These are phyloP conservation scores for Barnettozyma salicaria DNA, from an alignment of 805 yeast species.

Conservation along the genomic window DNA sequence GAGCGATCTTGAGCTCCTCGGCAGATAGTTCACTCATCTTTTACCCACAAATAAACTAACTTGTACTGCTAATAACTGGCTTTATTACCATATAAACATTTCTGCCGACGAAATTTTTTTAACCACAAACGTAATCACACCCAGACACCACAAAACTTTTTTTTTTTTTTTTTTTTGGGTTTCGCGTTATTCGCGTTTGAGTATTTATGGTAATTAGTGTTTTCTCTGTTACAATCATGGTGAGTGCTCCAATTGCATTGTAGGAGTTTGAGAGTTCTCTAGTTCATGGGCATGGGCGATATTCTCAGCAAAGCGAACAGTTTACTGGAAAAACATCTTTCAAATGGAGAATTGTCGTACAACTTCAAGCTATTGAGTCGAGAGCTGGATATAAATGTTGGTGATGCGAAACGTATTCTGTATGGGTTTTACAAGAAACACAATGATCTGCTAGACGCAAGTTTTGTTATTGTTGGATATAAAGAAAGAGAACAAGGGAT, in stretches of 20 bases:
- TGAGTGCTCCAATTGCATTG: no score
- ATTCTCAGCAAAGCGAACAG: neutral
- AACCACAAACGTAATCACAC: neutral
- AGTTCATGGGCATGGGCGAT: neutral
- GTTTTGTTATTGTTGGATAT: slow-evolving; percentile 37
- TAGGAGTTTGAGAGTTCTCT: no score
- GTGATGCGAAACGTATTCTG: slow-evolving; percentile 35
- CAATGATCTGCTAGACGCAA: slow-evolving; percentile 32
- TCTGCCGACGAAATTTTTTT: slow-evolving; percentile 8
- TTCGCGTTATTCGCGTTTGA: no score
- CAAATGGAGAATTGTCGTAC: slow-evolving; percentile 14
- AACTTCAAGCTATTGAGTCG: slow-evolving; percentile 40
- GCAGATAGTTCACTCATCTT: slow-evolving; percentile 24
- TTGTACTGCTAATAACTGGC: no score
- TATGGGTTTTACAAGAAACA: slow-evolving; percentile 34
- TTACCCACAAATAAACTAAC: no score
- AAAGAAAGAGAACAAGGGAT: slow-evolving; percentile 5
- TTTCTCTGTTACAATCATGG: no score
- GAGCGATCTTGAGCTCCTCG: slow-evolving; percentile 37
- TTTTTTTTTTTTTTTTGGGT: no score
- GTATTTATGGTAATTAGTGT: neutral
- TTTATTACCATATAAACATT: neutral
- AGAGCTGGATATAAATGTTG: slow-evolving; percentile 32
- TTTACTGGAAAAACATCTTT: slow-evolving; percentile 3
- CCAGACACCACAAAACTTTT: slow-evolving; percentile 4